Percentiles rank a stretch among this genome's conserved stretches.
phyloP scores from a whole-genome alignment of 179 eudicot genomes.

The Spinacia oleracea region DNA sequence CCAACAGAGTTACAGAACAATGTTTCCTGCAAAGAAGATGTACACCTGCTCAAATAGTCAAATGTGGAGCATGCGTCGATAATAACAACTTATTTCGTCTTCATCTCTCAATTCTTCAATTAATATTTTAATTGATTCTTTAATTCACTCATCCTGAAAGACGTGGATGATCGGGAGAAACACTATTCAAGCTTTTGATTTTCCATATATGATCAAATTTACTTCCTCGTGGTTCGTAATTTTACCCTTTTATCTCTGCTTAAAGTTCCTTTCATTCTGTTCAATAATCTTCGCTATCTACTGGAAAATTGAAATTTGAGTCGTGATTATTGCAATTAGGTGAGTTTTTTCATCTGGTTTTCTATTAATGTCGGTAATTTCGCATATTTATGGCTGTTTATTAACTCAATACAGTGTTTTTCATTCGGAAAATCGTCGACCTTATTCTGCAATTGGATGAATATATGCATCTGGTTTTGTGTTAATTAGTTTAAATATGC shows the following conservation, averaged over 20 bases:
- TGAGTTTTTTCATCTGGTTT: constrained; percentile 24
- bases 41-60: neutral
- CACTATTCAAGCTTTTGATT: neutral
- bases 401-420: neutral
- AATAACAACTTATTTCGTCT: neutral
- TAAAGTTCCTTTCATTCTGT: neutral
- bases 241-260: neutral
- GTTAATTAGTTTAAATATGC: neutral
- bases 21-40: too few relatives aligned
- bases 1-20: too few relatives aligned
- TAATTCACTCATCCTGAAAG: neutral
- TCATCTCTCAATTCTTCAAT: neutral
- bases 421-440: neutral
- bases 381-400: neutral
- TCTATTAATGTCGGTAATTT: neutral
- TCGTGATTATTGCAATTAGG: constrained; percentile 13
- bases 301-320: neutral
- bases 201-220: constrained; percentile 18
- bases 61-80: constrained; percentile 1
- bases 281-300: neutral
- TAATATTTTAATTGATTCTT: neutral
- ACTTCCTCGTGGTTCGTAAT: constrained; percentile 19
- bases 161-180: neutral
- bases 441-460: neutral
- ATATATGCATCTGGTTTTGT: constrained; percentile 21